Evolutionary conservation across 371 early-diverging fungal genomes (phyloP), one percentile per base, ranked within the genome.

Genomic region (Rhizopus microsporus): DNA sequence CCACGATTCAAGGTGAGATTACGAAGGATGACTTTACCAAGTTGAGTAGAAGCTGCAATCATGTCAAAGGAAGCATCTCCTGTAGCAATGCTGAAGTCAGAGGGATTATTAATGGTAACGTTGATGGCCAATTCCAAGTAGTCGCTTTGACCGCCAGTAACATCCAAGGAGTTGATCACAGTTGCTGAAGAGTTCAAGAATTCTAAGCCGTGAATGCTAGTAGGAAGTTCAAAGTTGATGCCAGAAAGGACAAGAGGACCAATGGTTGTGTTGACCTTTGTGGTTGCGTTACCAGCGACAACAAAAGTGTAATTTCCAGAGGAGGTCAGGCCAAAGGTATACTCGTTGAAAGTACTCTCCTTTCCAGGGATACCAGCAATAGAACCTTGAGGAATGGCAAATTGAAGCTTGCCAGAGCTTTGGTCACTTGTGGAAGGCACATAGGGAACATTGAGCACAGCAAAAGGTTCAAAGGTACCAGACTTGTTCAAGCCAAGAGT

Each of bases 91-190:
- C 76, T 71, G 34, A 87, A 76, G 48, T 68, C 72, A 40, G 82
- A 80, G 12, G 86, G 88, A 62, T 86, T 88, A 51, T 58, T 59
- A 75, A 88, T 78, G 45, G 78, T 75, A 33, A 80, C 75, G 44
- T 74, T 70, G 47, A 86, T 78, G 37, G 73, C 72, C 49, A 88
- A 67, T 13, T 74, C 58, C 52, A 88, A 62, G 56, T 65, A 64
- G 2, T 75, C 66, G 31, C 69, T 35, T 5, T 74, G 58, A 43
- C 88, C 88, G 45, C 84, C 86, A 29, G 69, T 75, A 40, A 88
- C 84, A 54, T 81, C 81, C 56, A 88, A 63, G 30, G 74, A 72
- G 66, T 83, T 79, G 56, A 85, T 78, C 17, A 78, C 65, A 15
- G 84, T 75, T 42, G 84, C 83, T 23, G 81, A 61, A 43, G 79